phyloP scores from a whole-genome alignment of 495 filamentous ascomycete species.

The Daldinia bambusicola region DNA sequence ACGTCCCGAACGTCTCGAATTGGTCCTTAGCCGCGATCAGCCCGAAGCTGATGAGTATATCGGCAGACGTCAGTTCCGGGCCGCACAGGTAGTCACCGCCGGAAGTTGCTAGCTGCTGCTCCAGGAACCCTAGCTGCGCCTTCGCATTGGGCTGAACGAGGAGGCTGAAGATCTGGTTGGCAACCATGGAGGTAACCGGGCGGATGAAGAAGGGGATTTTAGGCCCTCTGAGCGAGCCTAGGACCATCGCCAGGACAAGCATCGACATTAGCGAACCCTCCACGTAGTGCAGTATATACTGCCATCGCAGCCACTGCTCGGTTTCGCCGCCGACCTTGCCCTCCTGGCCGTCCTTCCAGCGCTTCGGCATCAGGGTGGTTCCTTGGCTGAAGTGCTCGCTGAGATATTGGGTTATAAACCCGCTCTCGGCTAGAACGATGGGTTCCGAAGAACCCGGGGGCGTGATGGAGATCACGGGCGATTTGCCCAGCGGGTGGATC shows the following conservation, averaged over 20 bases:
- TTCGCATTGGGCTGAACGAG: conserved; percentile 73
- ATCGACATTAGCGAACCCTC: conserved; percentile 77
- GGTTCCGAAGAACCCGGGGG: conserved; percentile 56
- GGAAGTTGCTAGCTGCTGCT: conserved; percentile 72
- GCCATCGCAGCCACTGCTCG: conserved; percentile 78
- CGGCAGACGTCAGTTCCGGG: conserved; percentile 74
- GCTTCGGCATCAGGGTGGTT: conserved; percentile 69
- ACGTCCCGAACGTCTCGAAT: conserved; percentile 60
- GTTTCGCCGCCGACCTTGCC: conserved; percentile 72
- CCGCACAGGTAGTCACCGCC: conserved; percentile 78
- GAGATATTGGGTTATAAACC: conserved; percentile 82
- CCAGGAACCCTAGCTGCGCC: conserved; percentile 75
- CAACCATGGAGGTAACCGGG: conserved; percentile 74
- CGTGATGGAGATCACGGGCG: conserved; percentile 73
- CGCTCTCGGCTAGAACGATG: conserved; percentile 81
- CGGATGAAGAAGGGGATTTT: conserved; percentile 87
- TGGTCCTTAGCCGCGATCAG: conserved; percentile 67
- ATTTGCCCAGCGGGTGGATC: conserved; percentile 87
- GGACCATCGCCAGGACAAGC: conserved; percentile 60
- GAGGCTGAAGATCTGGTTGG: conserved; percentile 65
- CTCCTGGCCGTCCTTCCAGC: conserved; percentile 67
- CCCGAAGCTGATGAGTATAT: conserved; percentile 83
- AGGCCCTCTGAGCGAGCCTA: conserved; percentile 62
- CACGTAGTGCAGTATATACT: conserved; percentile 82
- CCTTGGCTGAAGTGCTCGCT: conserved; percentile 70